Evolutionary conservation across 306 rosid genomes (phyloP), one percentile per base, ranked within the genome.

Genomic region (Sophora flavescens): DNA sequence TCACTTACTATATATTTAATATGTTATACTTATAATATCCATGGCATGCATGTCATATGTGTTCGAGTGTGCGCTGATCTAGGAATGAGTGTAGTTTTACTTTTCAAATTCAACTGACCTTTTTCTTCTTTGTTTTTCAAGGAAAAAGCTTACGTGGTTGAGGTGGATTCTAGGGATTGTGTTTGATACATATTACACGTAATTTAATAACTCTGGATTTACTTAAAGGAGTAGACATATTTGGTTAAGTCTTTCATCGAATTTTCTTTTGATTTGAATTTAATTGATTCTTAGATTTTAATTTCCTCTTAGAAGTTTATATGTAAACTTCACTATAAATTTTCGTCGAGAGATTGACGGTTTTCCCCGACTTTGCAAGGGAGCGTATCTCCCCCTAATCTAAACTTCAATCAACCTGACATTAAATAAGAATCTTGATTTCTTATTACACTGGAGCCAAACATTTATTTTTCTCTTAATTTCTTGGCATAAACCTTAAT

Each of bases 61-160:
- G 16, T 63, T 51, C 30, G 22, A 42, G 81, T 47, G 78, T 30
- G 38, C 15, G 28, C 8, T 41, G 4, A 12, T 74, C 64, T 67
- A 26, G 76, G 51, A 80, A 80, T 74, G 30, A 26, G 80, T 67
- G 80, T 72, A 15, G n/a, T 58, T 67, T 67, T 68, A 58, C 80
- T 74, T 74, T 79, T 80, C 70, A 74, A 57, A 26, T 80, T 26
- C 79, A 80, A 18, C 28, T 52, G 9, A 57, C 75, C 67, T 69
- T 68, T 59, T 39, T 62, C 51, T 54, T 52, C 83, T 61, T 70
- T 70, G 64, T 51, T 63, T 64, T 72, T n/a, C 44, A 17, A 33
- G 9, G 8, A 51, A 60, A 12, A 9, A 70, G 28, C 32, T 17
- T 28, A 8, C 3, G 17, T 67, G 11, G 50, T 50, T 18, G 45